A percentile compares a stretch with the other conserved stretches of the same genome.
These are phyloP conservation scores for Scytalidium sp. DNA, from an alignment of 2,329 filamentous ascomycete genomes.

Conservation along the genomic window DNA sequence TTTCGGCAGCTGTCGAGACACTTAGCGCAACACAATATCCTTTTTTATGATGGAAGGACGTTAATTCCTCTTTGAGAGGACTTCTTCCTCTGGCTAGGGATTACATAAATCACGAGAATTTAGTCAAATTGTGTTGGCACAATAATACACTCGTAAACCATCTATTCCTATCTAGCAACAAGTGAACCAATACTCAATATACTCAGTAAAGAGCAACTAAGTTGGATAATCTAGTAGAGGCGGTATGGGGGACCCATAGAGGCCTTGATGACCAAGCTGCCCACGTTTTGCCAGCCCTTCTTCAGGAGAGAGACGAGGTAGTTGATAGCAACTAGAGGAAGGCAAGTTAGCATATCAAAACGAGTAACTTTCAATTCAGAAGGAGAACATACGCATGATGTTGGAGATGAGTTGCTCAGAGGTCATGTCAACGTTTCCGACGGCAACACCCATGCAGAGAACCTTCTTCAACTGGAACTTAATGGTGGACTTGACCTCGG, in stretches of 20 bases:
- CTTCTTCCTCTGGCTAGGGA: too few relatives aligned
- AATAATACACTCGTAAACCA: conserved; percentile 4
- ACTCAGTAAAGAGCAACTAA: conserved; percentile 13
- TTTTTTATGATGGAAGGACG: too few relatives aligned
- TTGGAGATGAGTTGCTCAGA: conserved; percentile 95
- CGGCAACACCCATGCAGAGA: conserved; percentile 98
- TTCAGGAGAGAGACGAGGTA: conserved; percentile 99
- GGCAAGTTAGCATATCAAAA: neutral
- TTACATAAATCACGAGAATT: neutral
- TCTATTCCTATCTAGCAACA: conserved; percentile 21
- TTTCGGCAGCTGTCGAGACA: too few relatives aligned
- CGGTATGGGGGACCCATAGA: conserved; percentile 99
- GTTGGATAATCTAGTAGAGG: conserved; percentile 86
- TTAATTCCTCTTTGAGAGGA: too few relatives aligned
- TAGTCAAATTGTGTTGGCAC: neutral
- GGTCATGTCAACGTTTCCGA: conserved; percentile 97
- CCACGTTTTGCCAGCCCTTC: conserved; percentile 99
- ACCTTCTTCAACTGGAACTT: conserved; percentile 99
- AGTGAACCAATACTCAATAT: neutral
- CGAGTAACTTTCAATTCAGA: neutral
- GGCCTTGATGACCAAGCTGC: conserved; percentile 99
- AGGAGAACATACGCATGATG: conserved; percentile 67
- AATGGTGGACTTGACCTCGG: conserved; percentile 99
- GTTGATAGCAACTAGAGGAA: conserved; percentile 80
- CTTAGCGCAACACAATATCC: too few relatives aligned